Conservation (phyloP, 75 land plant genomes). For the Sequoia sempervirens region DNA sequence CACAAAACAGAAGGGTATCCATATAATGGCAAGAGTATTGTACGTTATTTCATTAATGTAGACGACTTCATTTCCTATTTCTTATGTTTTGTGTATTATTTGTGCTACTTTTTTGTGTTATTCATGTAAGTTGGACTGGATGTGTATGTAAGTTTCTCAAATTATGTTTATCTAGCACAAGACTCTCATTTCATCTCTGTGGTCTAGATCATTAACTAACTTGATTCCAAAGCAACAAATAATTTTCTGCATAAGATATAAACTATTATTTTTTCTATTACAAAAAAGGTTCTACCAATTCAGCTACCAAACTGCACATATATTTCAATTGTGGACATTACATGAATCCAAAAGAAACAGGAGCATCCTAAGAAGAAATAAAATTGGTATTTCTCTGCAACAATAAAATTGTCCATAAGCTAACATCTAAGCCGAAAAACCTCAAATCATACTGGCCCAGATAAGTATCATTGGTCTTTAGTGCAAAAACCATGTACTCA, state of each 20-base stretch:
- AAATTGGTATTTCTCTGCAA: neutral
- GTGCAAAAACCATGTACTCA: conserved; percentile 14
- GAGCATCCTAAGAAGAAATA: neutral
- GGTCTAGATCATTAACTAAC: neutral
- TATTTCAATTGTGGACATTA: neutral
- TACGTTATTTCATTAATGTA: neutral
- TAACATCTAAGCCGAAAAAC: neutral
- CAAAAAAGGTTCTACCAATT: neutral
- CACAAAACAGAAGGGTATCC: no score
- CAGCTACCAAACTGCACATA: neutral
- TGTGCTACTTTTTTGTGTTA: neutral
- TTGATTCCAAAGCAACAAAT: neutral
- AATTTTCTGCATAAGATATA: neutral
- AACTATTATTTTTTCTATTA: neutral
- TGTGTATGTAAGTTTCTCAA: neutral
- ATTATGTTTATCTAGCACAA: no score
- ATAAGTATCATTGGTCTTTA: neutral
- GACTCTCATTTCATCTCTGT: neutral
- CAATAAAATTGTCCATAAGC: neutral
- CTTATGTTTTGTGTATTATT: neutral
- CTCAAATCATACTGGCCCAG: neutral
- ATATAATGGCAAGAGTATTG: neutral
- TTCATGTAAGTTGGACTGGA: neutral
- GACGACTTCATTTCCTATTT: neutral
- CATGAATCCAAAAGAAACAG: neutral